Evolutionary conservation across 495 filamentous ascomycete genomes (phyloP).

Genomic region (Neurospora sp.): DNA sequence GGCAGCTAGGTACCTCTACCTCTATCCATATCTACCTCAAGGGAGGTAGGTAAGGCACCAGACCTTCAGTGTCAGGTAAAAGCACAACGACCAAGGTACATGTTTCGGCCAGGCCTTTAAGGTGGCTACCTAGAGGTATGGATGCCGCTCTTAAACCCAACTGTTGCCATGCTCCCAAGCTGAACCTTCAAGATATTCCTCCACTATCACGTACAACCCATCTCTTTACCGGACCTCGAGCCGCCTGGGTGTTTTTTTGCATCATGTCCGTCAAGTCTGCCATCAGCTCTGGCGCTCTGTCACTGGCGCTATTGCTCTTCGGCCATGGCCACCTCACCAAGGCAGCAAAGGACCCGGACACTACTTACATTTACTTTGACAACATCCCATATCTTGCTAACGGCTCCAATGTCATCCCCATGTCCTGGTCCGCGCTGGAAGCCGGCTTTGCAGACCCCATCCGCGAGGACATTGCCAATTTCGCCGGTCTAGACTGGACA

Average conservation of each 20-base stretch:
- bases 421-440: background rate
- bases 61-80: too few relatives aligned
- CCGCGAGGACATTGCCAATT: background rate
- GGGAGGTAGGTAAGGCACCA: too few relatives aligned
- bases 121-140: too few relatives aligned
- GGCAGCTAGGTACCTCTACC: too few relatives aligned
- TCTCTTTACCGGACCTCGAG: too few relatives aligned
- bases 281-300: background rate
- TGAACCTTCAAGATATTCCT: too few relatives aligned
- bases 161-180: too few relatives aligned
- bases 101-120: too few relatives aligned
- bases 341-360: background rate
- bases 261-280: background rate
- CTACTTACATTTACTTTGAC: background rate
- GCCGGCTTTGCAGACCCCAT: background rate
- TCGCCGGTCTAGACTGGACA: background rate
- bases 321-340: background rate
- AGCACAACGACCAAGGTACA: too few relatives aligned
- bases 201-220: too few relatives aligned
- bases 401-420: background rate
- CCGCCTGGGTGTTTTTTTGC: background rate
- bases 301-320: background rate
- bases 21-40: too few relatives aligned
- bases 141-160: background rate
- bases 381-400: background rate